Evolutionary conservation across 768 basidiomycete genomes (phyloP), one percentile per base, ranked within the genome.

Genomic region (Russula ochroleuca): DNA sequence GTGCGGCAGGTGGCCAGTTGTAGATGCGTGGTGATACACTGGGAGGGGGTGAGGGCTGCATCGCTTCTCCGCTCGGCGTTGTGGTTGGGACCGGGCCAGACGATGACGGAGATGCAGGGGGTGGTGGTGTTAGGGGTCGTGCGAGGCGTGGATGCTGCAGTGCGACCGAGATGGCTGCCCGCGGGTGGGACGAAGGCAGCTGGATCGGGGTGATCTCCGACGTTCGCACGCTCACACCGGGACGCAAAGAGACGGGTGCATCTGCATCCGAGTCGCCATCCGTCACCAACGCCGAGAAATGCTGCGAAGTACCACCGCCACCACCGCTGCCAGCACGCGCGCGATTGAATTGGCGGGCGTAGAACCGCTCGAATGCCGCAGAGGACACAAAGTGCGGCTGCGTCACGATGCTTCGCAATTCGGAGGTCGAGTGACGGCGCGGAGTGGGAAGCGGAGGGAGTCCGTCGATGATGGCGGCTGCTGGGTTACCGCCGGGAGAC

Each of bases 171-270:
- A 53, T 23, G 47, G 57, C 43, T 15, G 63, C 31, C 23, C 57
- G 57, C 41, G 61, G 60, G 38, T 59, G 57, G 17, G 65, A 67
- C 23, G 45, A 61, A 28, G 67, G 67, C 23, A 67, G 43, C 65
- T 55, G 67, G 53, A 68, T 68, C 13, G 65, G 67, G 0, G 67
- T 66, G 37, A 68, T 68, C 38, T 66, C 60, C 25, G 67, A 68
- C 31, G 67, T 68, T 57, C 15, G 65, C 7, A 68, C 60, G 35
- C 60, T 57, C 40, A 66, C 54, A 17, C 61, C 57, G 5, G 59
- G 51, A 17, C 47, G 66, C 56, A 38, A 9, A 13, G 57, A 50
- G 6, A 53, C 40, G 43, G 65, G 50, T 17, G 48, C 33, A 19
- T 50, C 61, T 37, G 47, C 11, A 33, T 68, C 56, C 1, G 54